phyloP scores from a whole-genome alignment of 164 flowering plant species.

The Magnolia changhungtana region DNA sequence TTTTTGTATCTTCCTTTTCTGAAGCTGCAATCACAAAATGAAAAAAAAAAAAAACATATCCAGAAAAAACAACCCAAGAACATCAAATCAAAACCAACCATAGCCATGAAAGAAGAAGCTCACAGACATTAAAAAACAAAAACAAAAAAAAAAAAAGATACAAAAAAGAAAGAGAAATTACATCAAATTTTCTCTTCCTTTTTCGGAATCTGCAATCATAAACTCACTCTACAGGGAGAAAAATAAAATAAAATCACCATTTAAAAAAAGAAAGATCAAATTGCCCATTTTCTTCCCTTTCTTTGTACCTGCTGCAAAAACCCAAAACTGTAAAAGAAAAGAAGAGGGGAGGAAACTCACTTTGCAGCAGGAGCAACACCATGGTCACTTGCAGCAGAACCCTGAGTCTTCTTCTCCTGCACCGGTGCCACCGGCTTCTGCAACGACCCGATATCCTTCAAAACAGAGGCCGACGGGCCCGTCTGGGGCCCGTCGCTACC shows the following conservation, averaged over 20 bases:
- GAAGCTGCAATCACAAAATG: background rate
- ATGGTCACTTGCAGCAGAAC: constrained; percentile 37
- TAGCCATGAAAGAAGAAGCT: too few relatives aligned
- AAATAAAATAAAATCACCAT: background rate
- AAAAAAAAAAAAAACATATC: background rate
- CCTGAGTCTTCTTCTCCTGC: constrained; percentile 52
- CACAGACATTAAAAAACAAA: too few relatives aligned
- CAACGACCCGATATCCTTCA: constrained; percentile 30
- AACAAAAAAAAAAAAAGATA: too few relatives aligned
- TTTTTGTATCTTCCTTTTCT: background rate
- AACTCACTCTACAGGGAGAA: background rate
- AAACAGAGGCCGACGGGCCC: constrained; percentile 13
- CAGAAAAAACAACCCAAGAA: background rate
- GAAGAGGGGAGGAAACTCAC: constrained; percentile 23
- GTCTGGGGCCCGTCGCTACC: constrained; percentile 19
- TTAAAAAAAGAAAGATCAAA: background rate
- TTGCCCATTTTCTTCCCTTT: background rate
- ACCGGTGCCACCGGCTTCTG: constrained; percentile 31
- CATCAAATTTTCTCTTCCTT: background rate
- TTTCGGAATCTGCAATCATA: background rate
- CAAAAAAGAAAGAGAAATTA: background rate
- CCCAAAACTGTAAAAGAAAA: background rate
- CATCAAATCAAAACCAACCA: background rate
- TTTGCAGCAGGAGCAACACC: constrained; percentile 54
- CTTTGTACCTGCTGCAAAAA: background rate